phyloP scores from a whole-genome alignment of 2,329 filamentous ascomycete species.

The Pseudopyrenochaeta lycopersici region DNA sequence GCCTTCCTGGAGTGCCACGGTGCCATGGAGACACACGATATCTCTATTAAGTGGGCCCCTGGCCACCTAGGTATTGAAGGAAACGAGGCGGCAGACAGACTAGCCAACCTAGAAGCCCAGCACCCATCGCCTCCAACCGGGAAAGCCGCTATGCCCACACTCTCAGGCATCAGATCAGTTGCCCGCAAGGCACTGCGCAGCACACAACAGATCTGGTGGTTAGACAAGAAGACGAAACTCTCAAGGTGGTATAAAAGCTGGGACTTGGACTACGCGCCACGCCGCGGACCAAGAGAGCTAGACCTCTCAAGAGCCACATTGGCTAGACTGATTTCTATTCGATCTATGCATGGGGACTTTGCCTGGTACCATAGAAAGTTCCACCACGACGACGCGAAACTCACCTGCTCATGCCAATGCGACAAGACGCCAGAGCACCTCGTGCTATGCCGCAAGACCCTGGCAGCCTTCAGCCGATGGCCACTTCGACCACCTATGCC shows the following conservation, averaged over 20 bases:
- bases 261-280: conserved; percentile 1
- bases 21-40: conserved; percentile 1
- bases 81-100: background rate
- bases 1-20: conserved; percentile 8
- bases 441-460: conserved; percentile 1
- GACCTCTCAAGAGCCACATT: conserved; percentile 3
- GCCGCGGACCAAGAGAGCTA: background rate
- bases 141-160: background rate
- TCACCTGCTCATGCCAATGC: conserved; percentile 1
- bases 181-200: background rate
- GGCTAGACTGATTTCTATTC: conserved; percentile 4
- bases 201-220: background rate
- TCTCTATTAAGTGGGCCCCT: conserved; percentile 1
- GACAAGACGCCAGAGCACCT: conserved; percentile 3
- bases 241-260: conserved; percentile 4
- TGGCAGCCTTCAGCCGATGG: background rate
- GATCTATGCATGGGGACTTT: conserved; percentile 8
- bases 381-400: conserved; percentile 9
- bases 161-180: background rate
- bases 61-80: conserved; percentile 1
- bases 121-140: background rate
- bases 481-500: background rate
- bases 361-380: conserved; percentile 12
- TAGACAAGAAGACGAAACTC: conserved; percentile 2
- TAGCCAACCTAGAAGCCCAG: conserved; percentile 1